These are phyloP conservation scores for Breviolum minutum DNA, from an alignment of 73 alveolate genomes.

Conservation along the genomic window DNA sequence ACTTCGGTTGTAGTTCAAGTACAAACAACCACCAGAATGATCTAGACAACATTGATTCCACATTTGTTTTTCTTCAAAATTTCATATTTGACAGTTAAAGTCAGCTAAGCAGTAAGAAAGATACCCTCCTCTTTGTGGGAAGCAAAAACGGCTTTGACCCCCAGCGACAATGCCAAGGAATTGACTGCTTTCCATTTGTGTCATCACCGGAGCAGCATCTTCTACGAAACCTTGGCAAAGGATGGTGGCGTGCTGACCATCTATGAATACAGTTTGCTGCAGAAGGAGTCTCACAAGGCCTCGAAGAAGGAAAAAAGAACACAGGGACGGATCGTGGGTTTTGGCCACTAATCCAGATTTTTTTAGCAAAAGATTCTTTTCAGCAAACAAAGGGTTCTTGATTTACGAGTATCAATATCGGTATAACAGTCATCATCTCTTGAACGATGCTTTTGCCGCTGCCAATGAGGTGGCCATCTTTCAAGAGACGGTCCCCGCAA, in stretches of 20 bases:
- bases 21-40: too few species aligned
- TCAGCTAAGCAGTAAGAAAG: background rate
- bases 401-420: too few species aligned
- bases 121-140: background rate
- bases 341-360: background rate
- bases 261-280: conserved; percentile 61
- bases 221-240: conserved; percentile 78
- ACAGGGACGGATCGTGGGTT: background rate
- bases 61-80: background rate
- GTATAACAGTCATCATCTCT: background rate
- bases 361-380: background rate
- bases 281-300: conserved; percentile 79
- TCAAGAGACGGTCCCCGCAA: conserved; percentile 91
- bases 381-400: background rate
- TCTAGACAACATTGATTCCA: background rate
- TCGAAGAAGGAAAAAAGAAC: too few species aligned
- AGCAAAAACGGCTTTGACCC: background rate
- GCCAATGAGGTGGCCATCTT: conserved; percentile 73
- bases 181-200: conserved; percentile 76
- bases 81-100: background rate
- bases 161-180: background rate
- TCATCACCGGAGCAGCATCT: conserved; percentile 88
- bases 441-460: background rate
- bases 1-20: too few species aligned
- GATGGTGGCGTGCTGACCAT: conserved; percentile 94